These are phyloP conservation scores for Erythrophleum ivorense DNA, from an alignment of 331 rosid species.

Conservation along the genomic window DNA sequence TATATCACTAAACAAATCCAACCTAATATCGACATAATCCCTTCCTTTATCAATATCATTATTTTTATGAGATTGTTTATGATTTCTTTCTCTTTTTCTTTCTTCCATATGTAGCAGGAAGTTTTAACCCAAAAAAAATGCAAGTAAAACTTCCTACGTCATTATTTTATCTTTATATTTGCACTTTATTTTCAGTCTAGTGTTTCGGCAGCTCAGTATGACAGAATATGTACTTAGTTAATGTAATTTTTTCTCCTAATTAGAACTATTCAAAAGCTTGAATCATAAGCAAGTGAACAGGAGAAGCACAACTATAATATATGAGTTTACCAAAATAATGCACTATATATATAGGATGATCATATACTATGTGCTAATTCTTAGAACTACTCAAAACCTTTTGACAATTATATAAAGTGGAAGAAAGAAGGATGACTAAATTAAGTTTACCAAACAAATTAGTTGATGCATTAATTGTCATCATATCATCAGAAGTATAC, in stretches of 20 bases:
- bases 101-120: no score
- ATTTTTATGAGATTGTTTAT: neutral
- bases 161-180: no score
- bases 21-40: slow-evolving; percentile 39
- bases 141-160: no score
- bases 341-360: no score
- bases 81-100: neutral
- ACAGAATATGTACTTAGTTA: neutral
- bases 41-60: slow-evolving; percentile 10
- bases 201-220: neutral
- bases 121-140: no score
- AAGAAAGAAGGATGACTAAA: neutral
- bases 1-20: slow-evolving; percentile 45
- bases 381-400: neutral
- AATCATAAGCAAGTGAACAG: neutral
- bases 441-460: neutral
- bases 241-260: neutral
- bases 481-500: neutral
- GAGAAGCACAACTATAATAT: no score
- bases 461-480: neutral
- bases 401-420: neutral
- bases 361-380: neutral
- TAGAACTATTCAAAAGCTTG: neutral
- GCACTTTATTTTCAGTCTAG: no score
- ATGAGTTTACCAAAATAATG: no score